Conservation (phyloP, 495 filamentous ascomycete genomes). For the Penicillium canariense region DNA sequence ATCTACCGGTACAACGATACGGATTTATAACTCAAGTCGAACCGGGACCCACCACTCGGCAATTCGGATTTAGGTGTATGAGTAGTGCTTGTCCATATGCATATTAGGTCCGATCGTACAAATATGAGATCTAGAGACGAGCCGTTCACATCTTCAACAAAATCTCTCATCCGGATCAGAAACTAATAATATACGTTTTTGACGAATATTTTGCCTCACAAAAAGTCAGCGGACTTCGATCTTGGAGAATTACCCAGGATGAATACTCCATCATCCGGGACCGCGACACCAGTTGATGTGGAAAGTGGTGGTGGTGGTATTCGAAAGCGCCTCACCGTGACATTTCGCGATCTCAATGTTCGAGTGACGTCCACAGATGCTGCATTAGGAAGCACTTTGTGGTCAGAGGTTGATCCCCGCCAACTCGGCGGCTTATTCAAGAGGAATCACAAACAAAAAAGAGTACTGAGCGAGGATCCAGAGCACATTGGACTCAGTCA, state of each 20-base stretch:
- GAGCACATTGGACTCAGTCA: neutral
- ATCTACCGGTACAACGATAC: neutral
- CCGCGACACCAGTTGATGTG: conserved; percentile 29
- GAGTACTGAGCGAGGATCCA: conserved; percentile 18
- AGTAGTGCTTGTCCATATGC: no score
- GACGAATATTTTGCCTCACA: neutral
- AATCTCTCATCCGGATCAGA: no score
- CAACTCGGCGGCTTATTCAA: conserved; percentile 24
- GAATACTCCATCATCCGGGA: conserved; percentile 38
- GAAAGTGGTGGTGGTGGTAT: conserved; percentile 23
- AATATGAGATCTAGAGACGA: no score
- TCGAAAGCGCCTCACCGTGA: conserved; percentile 37
- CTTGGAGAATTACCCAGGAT: conserved; percentile 12
- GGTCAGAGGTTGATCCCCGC: conserved; percentile 36
- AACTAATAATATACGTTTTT: neutral
- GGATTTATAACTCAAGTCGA: neutral
- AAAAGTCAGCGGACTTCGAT: neutral
- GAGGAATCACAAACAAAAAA: conserved; percentile 22
- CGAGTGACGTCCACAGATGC: conserved; percentile 41
- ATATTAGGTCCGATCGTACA: neutral
- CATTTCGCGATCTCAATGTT: conserved; percentile 37
- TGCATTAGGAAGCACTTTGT: conserved; percentile 37
- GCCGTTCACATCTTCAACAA: no score
- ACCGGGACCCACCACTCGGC: conserved; percentile 12
- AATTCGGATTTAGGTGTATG: conserved; percentile 19